Percentiles rank a stretch among this genome's conserved stretches.
Evolutionary conservation across 257 asterid genomes (phyloP).

Genomic region (Jacaranda copaia): DNA sequence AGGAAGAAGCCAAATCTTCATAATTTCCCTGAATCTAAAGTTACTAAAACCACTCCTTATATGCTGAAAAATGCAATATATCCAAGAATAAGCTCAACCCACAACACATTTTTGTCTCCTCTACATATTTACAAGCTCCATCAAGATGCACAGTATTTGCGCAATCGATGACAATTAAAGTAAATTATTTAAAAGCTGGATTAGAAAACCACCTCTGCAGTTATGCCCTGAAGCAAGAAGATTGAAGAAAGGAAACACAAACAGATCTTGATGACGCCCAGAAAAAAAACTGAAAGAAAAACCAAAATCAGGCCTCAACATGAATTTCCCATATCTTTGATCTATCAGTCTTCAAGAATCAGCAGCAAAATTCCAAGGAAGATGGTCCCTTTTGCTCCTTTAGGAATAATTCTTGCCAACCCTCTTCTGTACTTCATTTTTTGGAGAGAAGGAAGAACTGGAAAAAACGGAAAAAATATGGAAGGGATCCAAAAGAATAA

Average conservation of each 20-base stretch:
- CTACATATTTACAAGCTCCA: not conserved
- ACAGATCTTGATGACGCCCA: slow-evolving; percentile 64
- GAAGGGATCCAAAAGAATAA: slow-evolving; percentile 30
- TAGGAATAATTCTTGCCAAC: slow-evolving; percentile 47
- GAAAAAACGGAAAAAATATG: slow-evolving; percentile 31
- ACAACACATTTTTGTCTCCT: slow-evolving; percentile 2
- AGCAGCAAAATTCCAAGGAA: slow-evolving; percentile 35
- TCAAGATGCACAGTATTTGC: slow-evolving; percentile 18
- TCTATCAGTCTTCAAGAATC: slow-evolving; percentile 43
- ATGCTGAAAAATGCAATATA: slow-evolving; percentile 11
- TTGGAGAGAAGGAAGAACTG: slow-evolving; percentile 39
- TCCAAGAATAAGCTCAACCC: slow-evolving; percentile 17
- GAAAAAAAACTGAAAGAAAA: slow-evolving; percentile 21
- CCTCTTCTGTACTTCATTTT: slow-evolving; percentile 59
- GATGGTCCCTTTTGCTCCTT: slow-evolving; percentile 29
- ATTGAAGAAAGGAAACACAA: slow-evolving; percentile 39
- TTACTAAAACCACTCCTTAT: slow-evolving; percentile 10
- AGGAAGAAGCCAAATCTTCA: slow-evolving; percentile 2
- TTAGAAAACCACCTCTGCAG: slow-evolving; percentile 35
- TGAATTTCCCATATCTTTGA: slow-evolving; percentile 44
- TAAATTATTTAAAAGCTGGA: slow-evolving; percentile 21
- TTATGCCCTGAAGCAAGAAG: slow-evolving; percentile 44
- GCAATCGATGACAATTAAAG: slow-evolving; percentile 1
- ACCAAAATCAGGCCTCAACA: slow-evolving; percentile 36
- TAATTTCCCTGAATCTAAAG: slow-evolving; percentile 1